Evolutionary conservation across 192 early-diverging fungal species (phyloP), one percentile per base, ranked within the genome.

Genomic region (Gonapodya sp.): DNA sequence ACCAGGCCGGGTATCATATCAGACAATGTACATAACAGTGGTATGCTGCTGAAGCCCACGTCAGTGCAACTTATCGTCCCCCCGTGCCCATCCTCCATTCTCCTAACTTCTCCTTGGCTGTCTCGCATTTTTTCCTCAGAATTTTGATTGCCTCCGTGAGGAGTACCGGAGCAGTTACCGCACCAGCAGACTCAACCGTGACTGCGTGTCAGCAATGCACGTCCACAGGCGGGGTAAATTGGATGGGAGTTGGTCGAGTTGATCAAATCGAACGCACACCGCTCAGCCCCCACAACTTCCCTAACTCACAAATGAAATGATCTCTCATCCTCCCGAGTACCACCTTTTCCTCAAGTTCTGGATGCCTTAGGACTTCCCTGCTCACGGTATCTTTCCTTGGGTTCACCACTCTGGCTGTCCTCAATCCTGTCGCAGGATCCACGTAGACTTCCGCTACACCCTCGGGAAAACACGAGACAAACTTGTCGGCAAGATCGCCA

Each of bases 321-420:
- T 99, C 96, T 36, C 96, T 94, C 34, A 97, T 90, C 36, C 97
- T 91, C 34, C 92, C 93, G 46, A 99, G 87, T 72, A 90, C 88
- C 36, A 99, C 97, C 83, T 93, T 95, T 83, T 92, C 92, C 81
- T 96, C 89, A 83, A 99, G 97, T 86, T 97, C 95, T 73, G 92
- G 87, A 82, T 99, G 96, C 36, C 96, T 91, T 79, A 99, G 87
- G 14, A 95, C 95, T 83, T 99, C 96, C 31, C 97, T 89, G 82
- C 93, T 94, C 32, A 96, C 94, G 1, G 96, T 99, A 84, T 99
- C 97, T 87, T 95, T 95, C 81, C 97, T 92, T 79, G 96, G 88
- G 82, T 97, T 96, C 24, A 92, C 93, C 0, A 99, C 92, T 34
- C 88, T 87, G 31, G 95, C 96, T 83, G 89, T 90, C 78, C 88